A percentile compares a stretch with the other conserved stretches of the same genome.
These are phyloP conservation scores for Calonectria multiphialidica DNA, from an alignment of 2,329 filamentous ascomycete species.

Conservation along the genomic window DNA sequence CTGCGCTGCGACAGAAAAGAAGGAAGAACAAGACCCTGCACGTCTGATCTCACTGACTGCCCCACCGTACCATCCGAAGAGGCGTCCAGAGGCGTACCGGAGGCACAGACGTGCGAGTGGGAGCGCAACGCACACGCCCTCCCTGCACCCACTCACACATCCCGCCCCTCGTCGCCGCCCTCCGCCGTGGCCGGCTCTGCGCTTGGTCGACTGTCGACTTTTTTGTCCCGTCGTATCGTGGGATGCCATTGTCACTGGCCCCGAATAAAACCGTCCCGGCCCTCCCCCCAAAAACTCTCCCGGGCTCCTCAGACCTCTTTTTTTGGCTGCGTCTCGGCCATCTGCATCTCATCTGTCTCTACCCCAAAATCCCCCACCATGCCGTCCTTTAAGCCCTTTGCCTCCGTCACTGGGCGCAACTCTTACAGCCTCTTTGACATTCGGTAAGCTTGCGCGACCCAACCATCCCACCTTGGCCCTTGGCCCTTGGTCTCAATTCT, in stretches of 20 bases:
- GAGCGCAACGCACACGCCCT: constrained; percentile 3
- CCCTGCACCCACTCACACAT: constrained; percentile 17
- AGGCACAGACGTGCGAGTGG: constrained; percentile 2
- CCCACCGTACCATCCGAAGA: constrained; percentile 25
- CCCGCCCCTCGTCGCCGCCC: constrained; percentile 20
- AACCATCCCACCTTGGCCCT: neutral
- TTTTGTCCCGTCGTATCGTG: constrained; percentile 21
- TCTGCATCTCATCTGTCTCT: constrained; percentile 8
- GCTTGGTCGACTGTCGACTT: constrained; percentile 13
- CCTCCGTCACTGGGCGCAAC: constrained; percentile 62
- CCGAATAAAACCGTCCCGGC: constrained; percentile 43
- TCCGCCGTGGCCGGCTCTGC: constrained; percentile 19
- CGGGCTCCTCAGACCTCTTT: constrained; percentile 23
- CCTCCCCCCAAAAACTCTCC: constrained; percentile 36
- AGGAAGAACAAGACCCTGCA: neutral
- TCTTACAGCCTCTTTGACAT: constrained; percentile 69
- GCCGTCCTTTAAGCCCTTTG: constrained; percentile 69
- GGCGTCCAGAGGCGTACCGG: neutral
- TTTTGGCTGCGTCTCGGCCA: constrained; percentile 37
- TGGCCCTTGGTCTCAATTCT: neutral
- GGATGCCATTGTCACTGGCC: constrained; percentile 30
- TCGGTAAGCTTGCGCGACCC: constrained; percentile 56
- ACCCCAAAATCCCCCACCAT: constrained; percentile 51
- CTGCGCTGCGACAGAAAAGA: neutral
- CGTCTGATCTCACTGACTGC: constrained; percentile 25